Conservation (phyloP, 352 stramenopile species). For the Pythium rhizo-oryzae region DNA sequence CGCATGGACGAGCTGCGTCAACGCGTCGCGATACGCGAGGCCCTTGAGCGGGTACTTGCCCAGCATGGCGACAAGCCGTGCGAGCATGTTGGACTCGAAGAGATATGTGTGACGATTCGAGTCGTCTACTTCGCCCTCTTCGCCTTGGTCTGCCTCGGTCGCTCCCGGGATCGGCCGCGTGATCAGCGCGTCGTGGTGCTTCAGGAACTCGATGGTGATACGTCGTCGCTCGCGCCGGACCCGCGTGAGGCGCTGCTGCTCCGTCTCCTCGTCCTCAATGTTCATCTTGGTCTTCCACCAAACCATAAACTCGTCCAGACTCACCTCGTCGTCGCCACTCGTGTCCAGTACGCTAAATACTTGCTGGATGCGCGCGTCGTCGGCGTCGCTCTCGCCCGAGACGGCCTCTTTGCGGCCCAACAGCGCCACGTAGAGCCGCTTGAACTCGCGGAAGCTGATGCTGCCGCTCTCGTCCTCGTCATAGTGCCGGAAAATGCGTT, state of each 20-base stretch:
- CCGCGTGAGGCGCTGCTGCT: slow-evolving; percentile 34
- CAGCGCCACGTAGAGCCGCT: slow-evolving; percentile 54
- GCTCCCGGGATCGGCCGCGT: background rate
- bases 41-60: slow-evolving; percentile 59
- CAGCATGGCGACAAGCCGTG: slow-evolving; percentile 51
- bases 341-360: slow-evolving; percentile 65
- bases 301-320: slow-evolving; percentile 69
- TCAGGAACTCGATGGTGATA: slow-evolving; percentile 45
- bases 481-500: slow-evolving; percentile 68
- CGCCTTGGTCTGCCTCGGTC: background rate
- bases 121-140: background rate
- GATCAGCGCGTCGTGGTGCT: slow-evolving; percentile 42
- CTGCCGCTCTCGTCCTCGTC: slow-evolving; percentile 68
- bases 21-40: slow-evolving; percentile 48
- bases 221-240: slow-evolving; percentile 19
- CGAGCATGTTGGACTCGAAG: slow-evolving; percentile 64
- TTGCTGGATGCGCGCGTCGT: slow-evolving; percentile 46
- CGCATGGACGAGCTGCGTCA: slow-evolving; percentile 45
- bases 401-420: slow-evolving; percentile 36
- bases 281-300: slow-evolving; percentile 77
- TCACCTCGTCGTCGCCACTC: slow-evolving; percentile 66
- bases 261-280: slow-evolving; percentile 53
- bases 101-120: slow-evolving; percentile 14
- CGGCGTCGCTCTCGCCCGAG: slow-evolving; percentile 18
- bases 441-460: slow-evolving; percentile 61